phyloP scores from a whole-genome alignment of 495 filamentous ascomycete genomes.

The Chaetomium tenue region DNA sequence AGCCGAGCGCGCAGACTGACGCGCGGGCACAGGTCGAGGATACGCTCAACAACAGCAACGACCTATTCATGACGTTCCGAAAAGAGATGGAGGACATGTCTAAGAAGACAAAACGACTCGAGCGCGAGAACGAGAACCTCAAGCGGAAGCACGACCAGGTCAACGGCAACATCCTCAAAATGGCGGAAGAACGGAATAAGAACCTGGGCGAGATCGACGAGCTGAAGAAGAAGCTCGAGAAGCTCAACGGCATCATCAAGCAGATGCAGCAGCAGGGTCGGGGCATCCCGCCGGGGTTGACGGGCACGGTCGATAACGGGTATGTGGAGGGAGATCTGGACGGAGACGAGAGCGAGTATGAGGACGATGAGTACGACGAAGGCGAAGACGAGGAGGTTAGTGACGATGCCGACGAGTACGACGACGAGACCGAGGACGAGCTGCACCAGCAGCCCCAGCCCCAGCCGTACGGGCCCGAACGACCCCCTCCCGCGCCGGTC shows the following conservation, averaged over 20 bases:
- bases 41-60: conserved; percentile 97
- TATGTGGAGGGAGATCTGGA: conserved; percentile 50
- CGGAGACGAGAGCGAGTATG: conserved; percentile 74
- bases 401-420: conserved; percentile 57
- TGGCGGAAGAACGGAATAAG: conserved; percentile 92
- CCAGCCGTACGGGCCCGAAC: conserved; percentile 51
- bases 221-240: conserved; percentile 83
- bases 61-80: conserved; percentile 94
- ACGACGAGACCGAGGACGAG: conserved; percentile 63
- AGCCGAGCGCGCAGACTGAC: conserved; percentile 10
- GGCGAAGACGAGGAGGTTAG: conserved; percentile 52
- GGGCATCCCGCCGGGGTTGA: conserved; percentile 58
- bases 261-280: conserved; percentile 92
- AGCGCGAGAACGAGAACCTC: conserved; percentile 90
- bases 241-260: conserved; percentile 87
- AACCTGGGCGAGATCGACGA: conserved; percentile 76
- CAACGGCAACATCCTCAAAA: conserved; percentile 92
- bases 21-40: conserved; percentile 76
- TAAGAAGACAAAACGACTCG: conserved; percentile 95
- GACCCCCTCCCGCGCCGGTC: conserved; percentile 53
- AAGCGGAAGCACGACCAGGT: conserved; percentile 92
- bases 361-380: conserved; percentile 66
- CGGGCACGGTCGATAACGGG: conserved; percentile 56
- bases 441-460: conserved; percentile 50
- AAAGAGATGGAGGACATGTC: conserved; percentile 99